Percentiles rank a stretch among this genome's conserved stretches.
phyloP scores from a whole-genome alignment of 768 basidiomycete genomes.

The Termitomyces sp. region DNA sequence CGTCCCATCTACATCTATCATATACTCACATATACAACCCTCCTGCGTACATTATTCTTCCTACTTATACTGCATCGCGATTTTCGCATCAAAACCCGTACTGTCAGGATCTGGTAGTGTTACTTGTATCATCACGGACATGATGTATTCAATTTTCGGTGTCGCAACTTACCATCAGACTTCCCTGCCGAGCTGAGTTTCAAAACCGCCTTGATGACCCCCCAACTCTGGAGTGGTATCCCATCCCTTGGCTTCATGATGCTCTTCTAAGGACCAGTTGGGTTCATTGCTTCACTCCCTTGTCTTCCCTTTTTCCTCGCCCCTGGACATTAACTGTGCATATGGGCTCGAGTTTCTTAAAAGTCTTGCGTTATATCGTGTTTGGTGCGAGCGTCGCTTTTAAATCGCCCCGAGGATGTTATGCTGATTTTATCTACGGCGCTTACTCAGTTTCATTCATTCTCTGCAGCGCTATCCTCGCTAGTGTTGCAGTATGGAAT shows the following conservation, averaged over 20 bases:
- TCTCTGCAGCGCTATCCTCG: constrained; percentile 58
- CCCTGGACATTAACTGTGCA: constrained; percentile 2
- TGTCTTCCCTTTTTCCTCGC: background rate
- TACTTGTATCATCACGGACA: background rate
- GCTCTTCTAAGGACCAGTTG: background rate
- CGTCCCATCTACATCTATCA: constrained; percentile 5
- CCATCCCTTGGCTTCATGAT: constrained; percentile 8
- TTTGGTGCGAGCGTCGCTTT: constrained; percentile 38
- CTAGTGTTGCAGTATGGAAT: constrained; percentile 69
- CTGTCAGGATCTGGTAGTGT: constrained; percentile 7
- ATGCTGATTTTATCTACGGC: constrained; percentile 1
- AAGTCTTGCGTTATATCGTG: constrained; percentile 49
- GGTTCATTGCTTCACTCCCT: background rate
- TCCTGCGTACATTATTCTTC: constrained; percentile 7
- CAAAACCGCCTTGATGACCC: constrained; percentile 3
- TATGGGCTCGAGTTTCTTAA: constrained; percentile 35
- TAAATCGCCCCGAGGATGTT: background rate
- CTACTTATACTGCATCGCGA: constrained; percentile 9
- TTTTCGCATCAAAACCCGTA: constrained; percentile 4
- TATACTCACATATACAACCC: constrained; percentile 10
- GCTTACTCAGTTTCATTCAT: constrained; percentile 45
- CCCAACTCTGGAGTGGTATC: background rate
- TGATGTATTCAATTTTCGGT: background rate
- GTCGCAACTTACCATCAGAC: constrained; percentile 2
- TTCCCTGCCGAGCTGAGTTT: constrained; percentile 13